These are phyloP conservation scores for Pezicula carpinea DNA, from an alignment of 2,329 filamentous ascomycete genomes.

Conservation along the genomic window DNA sequence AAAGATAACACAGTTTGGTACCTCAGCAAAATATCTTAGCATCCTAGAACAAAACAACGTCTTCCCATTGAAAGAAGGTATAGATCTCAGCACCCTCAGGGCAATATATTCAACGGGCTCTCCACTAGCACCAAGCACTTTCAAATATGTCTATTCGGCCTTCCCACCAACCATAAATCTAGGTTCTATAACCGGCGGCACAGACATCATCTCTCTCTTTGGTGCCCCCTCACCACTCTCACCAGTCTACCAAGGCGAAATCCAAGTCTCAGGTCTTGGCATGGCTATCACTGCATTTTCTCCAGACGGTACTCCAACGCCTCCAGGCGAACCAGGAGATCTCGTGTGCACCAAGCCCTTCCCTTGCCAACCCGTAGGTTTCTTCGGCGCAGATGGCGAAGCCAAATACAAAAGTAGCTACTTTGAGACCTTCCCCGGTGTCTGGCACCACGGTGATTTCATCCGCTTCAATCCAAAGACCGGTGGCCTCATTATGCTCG, in stretches of 20 bases:
- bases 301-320: constrained; percentile 32
- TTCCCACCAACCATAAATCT: constrained; percentile 81
- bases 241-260: constrained; percentile 68
- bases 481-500: constrained; percentile 83
- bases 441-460: constrained; percentile 97
- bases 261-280: constrained; percentile 72
- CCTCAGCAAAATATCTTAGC: constrained; percentile 88
- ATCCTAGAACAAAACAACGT: constrained; percentile 77
- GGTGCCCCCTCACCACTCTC: constrained; percentile 76
- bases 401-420: constrained; percentile 80
- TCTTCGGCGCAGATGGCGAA: constrained; percentile 71
- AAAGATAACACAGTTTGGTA: constrained; percentile 87
- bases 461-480: constrained; percentile 66
- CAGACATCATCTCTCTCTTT: constrained; percentile 94
- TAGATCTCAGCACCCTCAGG: constrained; percentile 61
- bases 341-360: constrained; percentile 84
- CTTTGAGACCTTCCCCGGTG: constrained; percentile 72
- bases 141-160: constrained; percentile 79
- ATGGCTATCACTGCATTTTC: constrained; percentile 69
- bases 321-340: constrained; percentile 70
- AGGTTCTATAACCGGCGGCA: constrained; percentile 90
- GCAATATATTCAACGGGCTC: constrained; percentile 95
- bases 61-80: constrained; percentile 46
- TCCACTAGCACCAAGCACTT: constrained; percentile 87
- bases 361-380: constrained; percentile 84